Base-by-base conservation (phyloP, 805 yeast genomes). In the Ogataea glucozyma region DNA sequence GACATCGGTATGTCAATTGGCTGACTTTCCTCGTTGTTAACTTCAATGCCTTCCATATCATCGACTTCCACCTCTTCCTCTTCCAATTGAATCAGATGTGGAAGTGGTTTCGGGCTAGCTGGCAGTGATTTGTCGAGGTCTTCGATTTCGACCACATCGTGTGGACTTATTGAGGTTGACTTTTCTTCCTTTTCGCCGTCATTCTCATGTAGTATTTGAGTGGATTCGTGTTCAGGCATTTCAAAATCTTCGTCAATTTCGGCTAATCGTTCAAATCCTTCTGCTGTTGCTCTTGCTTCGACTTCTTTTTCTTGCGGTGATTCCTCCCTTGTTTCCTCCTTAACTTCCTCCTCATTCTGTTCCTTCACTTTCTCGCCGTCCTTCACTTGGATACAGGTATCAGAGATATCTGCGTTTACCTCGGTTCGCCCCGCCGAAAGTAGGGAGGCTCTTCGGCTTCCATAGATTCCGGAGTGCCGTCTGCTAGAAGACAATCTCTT, bases 1-100 rank as follows among this genome's bases (percentile, higher is more conserved):
- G 76, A 62, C 8, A 66, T 33, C 0, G 79, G 79, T 27, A 67
- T 69, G 44, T 73, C 77, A 2, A 58, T 60, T 1, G 51, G 46
- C 24, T 4, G 21, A 19, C 9, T 36, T 21, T 8, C 40, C 14
- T 61, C 65, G 9, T 41, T 42, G 10, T 56, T 30, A 13, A n/a
- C 60, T 4, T 58, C 49, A 7, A 60, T 40, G 38, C 58, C 61
- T 16, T 55, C 56, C 26, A 48, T 48, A 8, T 52, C 36, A 8
- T 33, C 48, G 8, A 43, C 40, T 3, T 30, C 24, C 13, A 32
- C 40, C 2, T 19, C 29, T 12, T 26, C 41, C 17, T 36, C 26
- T 9, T 31, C 26, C 12, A n/a, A 20, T 21, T 29, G 16, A 17
- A 27, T 11, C 9, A 14, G 21, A 10, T 30, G 6, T 4, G 32